These are phyloP conservation scores for barrel medic (Medicago truncatula) DNA, from an alignment of 306 rosid species.

Conservation along the genomic window MtrunA17r5.0-ANR NC_053043.1:5018001-5018500, in stretches of 20 bases:
- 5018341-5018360: no score
- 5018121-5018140: conserved; percentile 35
- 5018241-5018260: no score
- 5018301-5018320: no score
- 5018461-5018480: not conserved
- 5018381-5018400: no score
- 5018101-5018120: conserved; percentile 41
- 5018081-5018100: conserved; percentile 55
- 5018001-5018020: conserved; percentile 39
- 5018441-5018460: no score
- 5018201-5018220: not conserved
- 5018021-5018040: conserved; percentile 52
- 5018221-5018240: not conserved
- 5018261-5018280: no score
- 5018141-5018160: conserved; percentile 43
- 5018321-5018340: no score
- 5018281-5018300: no score
- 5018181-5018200: conserved; percentile 41
- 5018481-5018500: not conserved
- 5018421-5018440: not conserved
- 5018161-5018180: conserved; percentile 33
- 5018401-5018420: not conserved
- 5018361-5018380: not conserved
- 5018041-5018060: conserved; percentile 45
- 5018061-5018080: conserved; percentile 53